phyloP scores from a whole-genome alignment of 2,329 filamentous ascomycete genomes.

The Ophiocordyceps camponoti-saundersi region DNA sequence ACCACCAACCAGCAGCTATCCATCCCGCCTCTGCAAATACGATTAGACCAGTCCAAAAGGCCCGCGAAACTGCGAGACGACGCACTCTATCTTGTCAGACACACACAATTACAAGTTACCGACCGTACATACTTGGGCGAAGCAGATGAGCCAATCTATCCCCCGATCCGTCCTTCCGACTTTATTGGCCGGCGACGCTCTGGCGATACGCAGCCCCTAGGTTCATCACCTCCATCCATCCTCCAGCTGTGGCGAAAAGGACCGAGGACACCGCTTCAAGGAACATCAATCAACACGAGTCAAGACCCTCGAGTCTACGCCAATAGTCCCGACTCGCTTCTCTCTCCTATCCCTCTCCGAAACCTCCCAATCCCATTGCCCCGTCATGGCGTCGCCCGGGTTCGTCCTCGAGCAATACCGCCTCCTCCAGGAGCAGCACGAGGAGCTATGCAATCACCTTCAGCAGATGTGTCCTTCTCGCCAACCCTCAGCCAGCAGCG shows the following conservation, averaged over 20 bases:
- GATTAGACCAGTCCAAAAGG: background rate
- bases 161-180: background rate
- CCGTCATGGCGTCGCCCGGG: constrained; percentile 16
- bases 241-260: background rate
- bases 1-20: background rate
- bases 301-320: too few species aligned
- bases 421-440: constrained; percentile 34
- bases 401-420: constrained; percentile 37
- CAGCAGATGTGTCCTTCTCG: constrained; percentile 30
- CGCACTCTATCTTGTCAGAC: background rate
- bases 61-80: background rate
- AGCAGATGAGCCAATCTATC: background rate
- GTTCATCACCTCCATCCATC: background rate
- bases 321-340: too few species aligned
- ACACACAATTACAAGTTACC: background rate
- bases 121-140: background rate
- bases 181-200: background rate
- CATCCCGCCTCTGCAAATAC: background rate
- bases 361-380: background rate
- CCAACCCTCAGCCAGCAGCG: constrained; percentile 13
- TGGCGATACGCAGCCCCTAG: background rate
- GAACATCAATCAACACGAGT: too few species aligned
- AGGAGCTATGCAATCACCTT: constrained; percentile 32
- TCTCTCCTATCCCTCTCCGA: background rate
- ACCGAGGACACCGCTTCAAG: too few species aligned